phyloP scores from a whole-genome alignment of 176 grass and related monocot species.

The Puya raimondii region DNA sequence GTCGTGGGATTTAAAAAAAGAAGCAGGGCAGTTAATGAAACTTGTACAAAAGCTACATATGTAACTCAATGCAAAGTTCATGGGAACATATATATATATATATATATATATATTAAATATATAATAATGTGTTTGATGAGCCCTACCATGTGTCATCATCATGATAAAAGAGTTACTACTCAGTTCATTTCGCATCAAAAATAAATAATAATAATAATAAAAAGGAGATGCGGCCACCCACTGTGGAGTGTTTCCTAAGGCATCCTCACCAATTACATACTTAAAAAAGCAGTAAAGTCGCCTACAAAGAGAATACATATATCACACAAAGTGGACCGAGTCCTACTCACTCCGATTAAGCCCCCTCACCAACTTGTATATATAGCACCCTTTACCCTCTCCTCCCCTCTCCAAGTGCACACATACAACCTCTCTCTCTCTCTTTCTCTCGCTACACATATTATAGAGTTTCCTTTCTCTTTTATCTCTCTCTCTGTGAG shows the following conservation, averaged over 20 bases:
- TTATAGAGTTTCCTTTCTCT: background rate
- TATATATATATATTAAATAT: too few species aligned
- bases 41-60: too few species aligned
- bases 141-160: background rate
- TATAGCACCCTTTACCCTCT: background rate
- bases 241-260: background rate
- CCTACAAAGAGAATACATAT: background rate
- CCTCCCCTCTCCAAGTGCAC: background rate
- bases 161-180: background rate
- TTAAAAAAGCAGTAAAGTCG: background rate
- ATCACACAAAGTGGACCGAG: background rate
- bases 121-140: too few species aligned
- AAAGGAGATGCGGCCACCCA: background rate
- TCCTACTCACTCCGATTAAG: background rate
- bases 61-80: too few species aligned
- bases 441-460: background rate
- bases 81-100: too few species aligned
- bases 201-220: background rate
- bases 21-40: too few species aligned
- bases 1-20: too few species aligned
- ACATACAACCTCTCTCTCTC: background rate
- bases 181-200: background rate
- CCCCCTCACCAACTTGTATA: background rate
- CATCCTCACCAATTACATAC: background rate
- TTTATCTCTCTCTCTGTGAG: background rate